Evolutionary conservation across 192 early-diverging fungal species (phyloP).

Genomic region (Bifiguratus adelaidae): DNA sequence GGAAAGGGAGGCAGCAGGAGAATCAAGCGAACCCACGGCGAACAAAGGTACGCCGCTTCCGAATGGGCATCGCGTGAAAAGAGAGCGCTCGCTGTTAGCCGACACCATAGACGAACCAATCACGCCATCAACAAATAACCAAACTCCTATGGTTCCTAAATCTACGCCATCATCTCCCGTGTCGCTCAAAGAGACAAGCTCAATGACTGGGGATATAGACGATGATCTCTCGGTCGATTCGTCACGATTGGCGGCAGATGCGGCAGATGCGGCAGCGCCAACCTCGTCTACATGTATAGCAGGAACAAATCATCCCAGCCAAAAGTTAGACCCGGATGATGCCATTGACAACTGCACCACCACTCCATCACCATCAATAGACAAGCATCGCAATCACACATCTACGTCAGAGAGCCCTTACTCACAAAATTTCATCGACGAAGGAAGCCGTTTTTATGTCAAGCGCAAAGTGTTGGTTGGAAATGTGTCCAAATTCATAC

Average conservation of each 20-base stretch:
- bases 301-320: background rate
- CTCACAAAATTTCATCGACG: background rate
- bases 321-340: constrained; percentile 1
- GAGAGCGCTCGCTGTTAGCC: too few species aligned
- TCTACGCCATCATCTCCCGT: too few species aligned
- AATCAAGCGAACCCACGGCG: background rate
- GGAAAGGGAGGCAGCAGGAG: constrained; percentile 19
- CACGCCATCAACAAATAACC: background rate
- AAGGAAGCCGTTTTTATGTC: constrained; percentile 65
- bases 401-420: background rate
- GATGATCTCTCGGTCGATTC: too few species aligned
- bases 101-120: too few species aligned
- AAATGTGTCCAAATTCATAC: constrained; percentile 63
- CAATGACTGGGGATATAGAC: too few species aligned
- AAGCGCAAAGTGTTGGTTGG: constrained; percentile 55
- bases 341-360: constrained; percentile 10
- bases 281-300: background rate
- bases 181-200: too few species aligned
- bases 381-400: background rate
- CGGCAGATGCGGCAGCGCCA: background rate
- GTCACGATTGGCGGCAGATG: too few species aligned
- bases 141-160: too few species aligned
- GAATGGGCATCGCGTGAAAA: too few species aligned
- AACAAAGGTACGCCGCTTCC: background rate
- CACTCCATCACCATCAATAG: background rate